These are phyloP conservation scores for Podila verticillata DNA, from an alignment of 192 early-diverging fungal species.

Conservation along the genomic window DNA sequence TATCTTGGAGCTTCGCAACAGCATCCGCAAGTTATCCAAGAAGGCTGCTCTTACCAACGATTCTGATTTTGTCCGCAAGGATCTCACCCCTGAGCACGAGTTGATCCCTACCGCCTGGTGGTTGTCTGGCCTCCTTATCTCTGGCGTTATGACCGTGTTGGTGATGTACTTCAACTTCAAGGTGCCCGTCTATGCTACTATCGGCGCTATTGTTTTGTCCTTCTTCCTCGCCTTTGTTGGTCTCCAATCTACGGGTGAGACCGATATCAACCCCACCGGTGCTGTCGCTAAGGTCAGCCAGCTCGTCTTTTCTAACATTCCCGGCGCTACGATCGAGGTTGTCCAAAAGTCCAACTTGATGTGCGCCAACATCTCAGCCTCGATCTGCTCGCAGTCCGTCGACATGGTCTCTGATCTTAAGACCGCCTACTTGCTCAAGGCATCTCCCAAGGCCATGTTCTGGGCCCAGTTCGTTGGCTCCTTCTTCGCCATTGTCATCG, in stretches of 20 bases:
- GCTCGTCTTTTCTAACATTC: conserved; percentile 70
- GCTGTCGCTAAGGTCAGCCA: conserved; percentile 74
- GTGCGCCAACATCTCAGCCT: conserved; percentile 68
- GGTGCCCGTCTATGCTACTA: conserved; percentile 64
- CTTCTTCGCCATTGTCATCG: conserved; percentile 64
- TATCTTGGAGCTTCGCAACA: conserved; percentile 10
- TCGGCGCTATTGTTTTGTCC: conserved; percentile 68
- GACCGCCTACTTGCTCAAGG: conserved; percentile 71
- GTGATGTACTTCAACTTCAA: conserved; percentile 67
- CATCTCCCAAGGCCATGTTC: conserved; percentile 74
- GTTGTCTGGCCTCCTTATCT: conserved; percentile 60
- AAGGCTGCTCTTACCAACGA: conserved; percentile 2
- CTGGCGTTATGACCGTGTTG: conserved; percentile 61
- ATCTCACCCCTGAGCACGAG: conserved; percentile 50
- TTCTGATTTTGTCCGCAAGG: conserved; percentile 55
- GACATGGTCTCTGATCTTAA: conserved; percentile 82
- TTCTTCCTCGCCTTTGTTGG: conserved; percentile 76
- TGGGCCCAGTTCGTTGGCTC: conserved; percentile 71
- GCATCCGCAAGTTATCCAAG: conserved; percentile 25
- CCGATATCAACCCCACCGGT: conserved; percentile 75
- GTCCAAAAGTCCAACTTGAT: conserved; percentile 67
- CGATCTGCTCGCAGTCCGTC: conserved; percentile 65
- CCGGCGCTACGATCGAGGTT: conserved; percentile 37
- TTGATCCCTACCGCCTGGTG: conserved; percentile 66
- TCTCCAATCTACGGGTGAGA: conserved; percentile 69